phyloP scores from a whole-genome alignment of 2,329 filamentous ascomycete species.

The Botrytis medusae region DNA sequence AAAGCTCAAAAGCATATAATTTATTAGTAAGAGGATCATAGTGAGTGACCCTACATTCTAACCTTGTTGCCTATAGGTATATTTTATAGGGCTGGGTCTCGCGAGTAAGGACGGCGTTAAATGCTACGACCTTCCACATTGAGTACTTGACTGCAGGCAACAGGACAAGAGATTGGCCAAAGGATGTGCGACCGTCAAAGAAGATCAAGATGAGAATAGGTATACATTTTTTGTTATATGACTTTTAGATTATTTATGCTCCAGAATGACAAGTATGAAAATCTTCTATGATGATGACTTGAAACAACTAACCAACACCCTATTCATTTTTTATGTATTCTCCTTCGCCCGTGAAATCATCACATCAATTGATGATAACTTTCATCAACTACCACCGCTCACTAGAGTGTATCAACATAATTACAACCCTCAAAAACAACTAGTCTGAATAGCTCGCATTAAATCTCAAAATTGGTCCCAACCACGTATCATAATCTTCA shows the following conservation, averaged over 20 bases:
- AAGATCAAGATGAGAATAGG: neutral
- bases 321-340: neutral
- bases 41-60: neutral
- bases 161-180: neutral
- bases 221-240: neutral
- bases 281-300: neutral
- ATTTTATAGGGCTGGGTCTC: neutral
- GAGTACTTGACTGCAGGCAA: neutral
- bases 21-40: no score
- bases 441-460: slow-evolving; percentile 7
- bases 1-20: no score
- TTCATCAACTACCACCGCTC: rapidly evolving
- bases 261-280: neutral
- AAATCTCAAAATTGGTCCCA: slow-evolving; percentile 21
- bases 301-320: rapidly evolving
- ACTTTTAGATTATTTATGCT: neutral
- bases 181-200: neutral
- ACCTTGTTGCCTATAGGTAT: neutral
- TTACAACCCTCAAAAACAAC: no score
- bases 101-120: neutral
- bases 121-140: neutral
- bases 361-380: neutral
- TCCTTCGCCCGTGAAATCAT: neutral
- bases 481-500: slow-evolving; percentile 21
- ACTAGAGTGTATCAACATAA: neutral